Percentiles rank a stretch among this genome's conserved stretches.
Evolutionary conservation across 352 stramenopile species (phyloP).

Genomic region (Elongisporangium anandrum): DNA sequence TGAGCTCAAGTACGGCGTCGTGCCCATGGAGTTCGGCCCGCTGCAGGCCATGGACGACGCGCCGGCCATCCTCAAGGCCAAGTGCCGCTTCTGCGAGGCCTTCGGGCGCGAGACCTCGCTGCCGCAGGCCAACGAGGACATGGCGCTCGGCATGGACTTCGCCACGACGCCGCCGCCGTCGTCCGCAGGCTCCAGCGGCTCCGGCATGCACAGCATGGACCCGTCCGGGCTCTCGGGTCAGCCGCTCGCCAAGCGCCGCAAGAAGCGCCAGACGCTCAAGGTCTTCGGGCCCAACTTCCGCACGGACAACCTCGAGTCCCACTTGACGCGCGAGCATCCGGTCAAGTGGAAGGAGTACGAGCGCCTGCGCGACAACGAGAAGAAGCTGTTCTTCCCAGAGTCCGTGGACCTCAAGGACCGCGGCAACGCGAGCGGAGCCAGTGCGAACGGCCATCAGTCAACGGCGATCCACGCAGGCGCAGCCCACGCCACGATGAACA

Average conservation of each 20-base stretch:
- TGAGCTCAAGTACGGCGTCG: conserved; percentile 58
- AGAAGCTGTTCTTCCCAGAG: conserved; percentile 41
- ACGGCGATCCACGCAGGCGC: neutral
- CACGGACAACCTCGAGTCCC: conserved; percentile 53
- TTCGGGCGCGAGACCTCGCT: conserved; percentile 33
- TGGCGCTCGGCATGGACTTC: neutral
- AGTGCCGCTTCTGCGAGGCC: conserved; percentile 57
- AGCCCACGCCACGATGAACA: neutral
- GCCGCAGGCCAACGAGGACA: neutral
- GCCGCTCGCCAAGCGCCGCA: conserved; percentile 30
- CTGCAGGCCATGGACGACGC: conserved; percentile 5
- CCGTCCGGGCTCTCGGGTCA: neutral
- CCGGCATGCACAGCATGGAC: neutral
- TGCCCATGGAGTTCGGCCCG: conserved; percentile 33
- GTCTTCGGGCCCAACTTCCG: conserved; percentile 55
- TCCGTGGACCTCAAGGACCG: conserved; percentile 19
- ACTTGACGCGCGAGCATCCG: conserved; percentile 44
- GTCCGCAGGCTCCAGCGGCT: conserved; percentile 10
- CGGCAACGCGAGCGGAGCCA: neutral
- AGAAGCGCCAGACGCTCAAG: conserved; percentile 60
- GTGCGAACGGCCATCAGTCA: neutral
- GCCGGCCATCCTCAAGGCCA: conserved; percentile 39
- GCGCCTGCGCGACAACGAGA: conserved; percentile 34
- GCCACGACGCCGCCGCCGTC: neutral
- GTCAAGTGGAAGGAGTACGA: conserved; percentile 50